Base-by-base conservation (phyloP, 768 basidiomycete species). In the Phylloporus sp. region DNA sequence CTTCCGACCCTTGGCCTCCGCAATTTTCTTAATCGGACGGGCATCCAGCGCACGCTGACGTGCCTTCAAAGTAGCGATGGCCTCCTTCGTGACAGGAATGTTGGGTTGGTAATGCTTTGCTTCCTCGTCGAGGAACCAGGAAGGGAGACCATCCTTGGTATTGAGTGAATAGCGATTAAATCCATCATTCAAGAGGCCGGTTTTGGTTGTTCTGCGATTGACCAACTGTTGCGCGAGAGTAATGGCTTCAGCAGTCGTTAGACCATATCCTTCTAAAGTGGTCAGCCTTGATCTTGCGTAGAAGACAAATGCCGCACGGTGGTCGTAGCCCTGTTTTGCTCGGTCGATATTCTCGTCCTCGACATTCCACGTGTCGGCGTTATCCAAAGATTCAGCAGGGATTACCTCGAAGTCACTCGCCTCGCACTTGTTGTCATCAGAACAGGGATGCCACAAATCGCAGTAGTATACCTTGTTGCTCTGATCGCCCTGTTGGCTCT, bases 91-190 rank as follows among this genome's bases (percentile, higher is more conserved):
- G 45, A 97, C 76, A n/a, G 96, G 96, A 37, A 98, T 74, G 64
- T 98, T 98, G 42, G 89, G 70, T 64, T 91, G 94, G 77, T 95
- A 96, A 63, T 86, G 77, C 58, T 92, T 92, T 13, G 82, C 69
- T 68, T 99, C 96, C 55, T 99, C 96, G 55, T 99, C 96, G 27
- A 98, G 73, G 76, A 99, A 98, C 96, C 96, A 99, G 0, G 82
- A 68, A 6, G 96, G 96, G 10, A 98, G 79, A 14, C 76, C 90
- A 40, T 98, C 96, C 67, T 92, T 95, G 46, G 87, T 79, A 56
- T 92, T 88, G 44, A 94, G 77, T 2, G 94, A 90, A 67, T 93
- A 87, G 10, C 91, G 87, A 67, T 86, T 92, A 75, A 98, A 99
- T 11, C 96, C 96, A 37, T 96, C 86, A 57, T 98, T 91, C 60